phyloP scores from a whole-genome alignment of 257 asterid species.

The Solanum chiquidenum region DNA sequence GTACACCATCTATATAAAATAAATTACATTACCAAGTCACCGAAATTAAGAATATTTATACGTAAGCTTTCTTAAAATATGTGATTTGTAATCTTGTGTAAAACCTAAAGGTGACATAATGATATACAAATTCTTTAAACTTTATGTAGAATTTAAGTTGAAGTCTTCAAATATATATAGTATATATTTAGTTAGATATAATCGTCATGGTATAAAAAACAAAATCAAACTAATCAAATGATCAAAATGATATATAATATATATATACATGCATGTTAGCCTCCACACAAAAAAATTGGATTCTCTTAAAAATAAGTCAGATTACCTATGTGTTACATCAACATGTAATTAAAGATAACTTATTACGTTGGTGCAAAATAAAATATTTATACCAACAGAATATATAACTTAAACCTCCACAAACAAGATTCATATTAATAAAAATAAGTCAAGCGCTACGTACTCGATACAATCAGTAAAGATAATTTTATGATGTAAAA shows the following conservation, averaged over 20 bases:
- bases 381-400: no score
- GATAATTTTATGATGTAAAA: background rate
- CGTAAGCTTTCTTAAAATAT: background rate
- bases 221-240: no score
- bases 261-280: background rate
- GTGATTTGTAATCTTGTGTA: background rate
- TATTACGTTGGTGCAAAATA: background rate
- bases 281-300: background rate
- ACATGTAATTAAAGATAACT: no score
- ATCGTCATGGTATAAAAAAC: background rate
- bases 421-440: background rate
- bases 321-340: background rate
- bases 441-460: background rate
- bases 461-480: background rate
- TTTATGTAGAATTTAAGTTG: background rate
- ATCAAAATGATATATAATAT: background rate
- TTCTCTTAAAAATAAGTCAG: background rate
- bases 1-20: background rate
- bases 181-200: background rate
- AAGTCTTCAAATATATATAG: background rate
- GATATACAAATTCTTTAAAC: background rate
- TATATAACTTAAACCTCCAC: background rate
- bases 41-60: background rate
- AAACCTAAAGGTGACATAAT: background rate
- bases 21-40: background rate